Conservation (phyloP, 345 rosid species). For the Linum tenue region DNA sequence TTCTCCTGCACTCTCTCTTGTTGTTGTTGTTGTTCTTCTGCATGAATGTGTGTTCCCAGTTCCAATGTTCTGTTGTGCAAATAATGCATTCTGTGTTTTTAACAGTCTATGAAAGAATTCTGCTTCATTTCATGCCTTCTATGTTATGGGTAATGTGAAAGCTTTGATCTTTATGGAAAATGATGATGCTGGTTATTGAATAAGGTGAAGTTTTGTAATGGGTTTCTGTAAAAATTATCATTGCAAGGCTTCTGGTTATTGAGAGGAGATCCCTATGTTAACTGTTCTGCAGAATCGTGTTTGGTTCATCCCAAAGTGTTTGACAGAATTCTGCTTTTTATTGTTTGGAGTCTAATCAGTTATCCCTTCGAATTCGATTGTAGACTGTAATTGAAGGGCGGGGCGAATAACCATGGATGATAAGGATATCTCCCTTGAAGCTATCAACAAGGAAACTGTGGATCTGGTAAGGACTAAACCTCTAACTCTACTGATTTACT, state of each 20-base stretch:
- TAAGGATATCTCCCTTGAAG: conserved; percentile 47
- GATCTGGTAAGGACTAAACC: conserved; percentile 39
- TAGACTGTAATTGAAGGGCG: conserved; percentile 17
- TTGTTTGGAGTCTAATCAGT: neutral
- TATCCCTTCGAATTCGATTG: too few species aligned
- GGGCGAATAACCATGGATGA: conserved; percentile 33
- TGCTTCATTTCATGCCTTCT: neutral
- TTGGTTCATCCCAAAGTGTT: neutral
- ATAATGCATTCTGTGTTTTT: too few species aligned
- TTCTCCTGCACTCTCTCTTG: neutral
- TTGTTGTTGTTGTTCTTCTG: neutral
- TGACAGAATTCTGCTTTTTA: neutral
- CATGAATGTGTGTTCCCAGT: neutral
- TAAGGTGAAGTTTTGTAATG: neutral
- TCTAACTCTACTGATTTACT: neutral
- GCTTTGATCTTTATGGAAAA: neutral
- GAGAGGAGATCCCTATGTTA: neutral
- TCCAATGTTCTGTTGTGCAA: too few species aligned
- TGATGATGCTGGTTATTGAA: neutral
- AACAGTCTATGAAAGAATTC: too few species aligned
- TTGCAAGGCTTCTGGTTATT: neutral
- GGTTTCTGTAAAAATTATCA: too few species aligned
- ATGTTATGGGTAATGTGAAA: too few species aligned
- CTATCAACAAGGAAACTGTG: conserved; percentile 63
- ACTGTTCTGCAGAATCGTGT: neutral